phyloP scores from a whole-genome alignment of 495 filamentous ascomycete species.

The Penicillium maclennaniae region DNA sequence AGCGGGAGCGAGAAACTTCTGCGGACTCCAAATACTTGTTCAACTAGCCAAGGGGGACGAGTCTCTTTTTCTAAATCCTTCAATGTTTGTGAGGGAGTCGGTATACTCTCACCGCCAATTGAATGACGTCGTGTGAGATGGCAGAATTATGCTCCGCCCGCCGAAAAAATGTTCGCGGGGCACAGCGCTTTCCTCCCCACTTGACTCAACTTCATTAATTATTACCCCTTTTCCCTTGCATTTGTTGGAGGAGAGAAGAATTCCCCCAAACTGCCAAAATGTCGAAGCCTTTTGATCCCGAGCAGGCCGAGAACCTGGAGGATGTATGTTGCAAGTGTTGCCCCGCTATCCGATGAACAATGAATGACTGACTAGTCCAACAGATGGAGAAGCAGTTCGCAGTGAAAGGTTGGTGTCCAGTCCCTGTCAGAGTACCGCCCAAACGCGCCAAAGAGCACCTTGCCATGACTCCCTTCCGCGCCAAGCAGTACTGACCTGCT shows the following conservation, averaged over 20 bases:
- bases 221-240: not conserved
- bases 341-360: not conserved
- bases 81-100: too few species aligned
- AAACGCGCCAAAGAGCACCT: not conserved
- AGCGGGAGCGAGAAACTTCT: too few species aligned
- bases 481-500: not conserved
- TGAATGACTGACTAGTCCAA: constrained; percentile 23
- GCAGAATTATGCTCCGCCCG: constrained; percentile 32
- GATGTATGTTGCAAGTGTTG: constrained; percentile 51
- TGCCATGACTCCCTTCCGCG: too few species aligned
- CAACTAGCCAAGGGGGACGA: too few species aligned
- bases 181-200: constrained; percentile 20
- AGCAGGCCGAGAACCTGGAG: constrained; percentile 72
- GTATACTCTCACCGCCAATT: too few species aligned
- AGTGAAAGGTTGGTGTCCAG: constrained; percentile 69
- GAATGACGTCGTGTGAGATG: constrained; percentile 29
- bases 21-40: too few species aligned
- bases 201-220: not conserved
- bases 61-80: too few species aligned
- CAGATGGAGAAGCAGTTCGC: constrained; percentile 99
- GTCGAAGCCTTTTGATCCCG: constrained; percentile 57
- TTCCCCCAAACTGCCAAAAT: constrained; percentile 26
- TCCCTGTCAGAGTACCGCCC: not conserved
- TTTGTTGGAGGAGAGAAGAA: not conserved
- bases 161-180: constrained; percentile 36